Evolutionary conservation across 2,329 filamentous ascomycete genomes (phyloP).

Genomic region (Calonectria pauciramosa): DNA sequence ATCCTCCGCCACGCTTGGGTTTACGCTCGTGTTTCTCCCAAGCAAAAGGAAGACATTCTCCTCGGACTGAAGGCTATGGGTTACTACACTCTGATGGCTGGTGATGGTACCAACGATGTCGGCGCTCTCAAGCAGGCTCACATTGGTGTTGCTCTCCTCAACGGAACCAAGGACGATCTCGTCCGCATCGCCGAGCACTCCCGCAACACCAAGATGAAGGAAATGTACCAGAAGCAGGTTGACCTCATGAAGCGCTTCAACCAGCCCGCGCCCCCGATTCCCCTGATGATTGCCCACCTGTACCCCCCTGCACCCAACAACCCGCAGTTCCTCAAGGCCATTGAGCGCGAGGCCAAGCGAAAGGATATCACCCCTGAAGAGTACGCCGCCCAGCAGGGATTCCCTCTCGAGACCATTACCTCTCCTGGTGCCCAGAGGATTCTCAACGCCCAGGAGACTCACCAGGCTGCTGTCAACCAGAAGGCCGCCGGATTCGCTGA

Average conservation of each 20-base stretch:
- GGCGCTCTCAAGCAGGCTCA: slow-evolving; percentile 98
- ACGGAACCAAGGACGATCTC: slow-evolving; percentile 92
- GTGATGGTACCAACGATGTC: slow-evolving; percentile 98
- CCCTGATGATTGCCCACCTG: slow-evolving; percentile 91
- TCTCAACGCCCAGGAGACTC: slow-evolving; percentile 55
- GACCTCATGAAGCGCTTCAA: slow-evolving; percentile 95
- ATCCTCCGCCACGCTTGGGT: slow-evolving; percentile 95
- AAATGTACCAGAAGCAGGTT: slow-evolving; percentile 97
- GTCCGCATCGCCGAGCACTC: slow-evolving; percentile 93
- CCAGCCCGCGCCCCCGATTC: slow-evolving; percentile 91
- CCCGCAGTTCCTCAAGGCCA: slow-evolving; percentile 93
- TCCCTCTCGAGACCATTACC: slow-evolving; percentile 73
- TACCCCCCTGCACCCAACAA: slow-evolving; percentile 93
- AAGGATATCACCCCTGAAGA: slow-evolving; percentile 78
- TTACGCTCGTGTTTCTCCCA: slow-evolving; percentile 96
- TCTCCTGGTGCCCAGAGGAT: slow-evolving; percentile 75
- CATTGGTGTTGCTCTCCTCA: slow-evolving; percentile 94
- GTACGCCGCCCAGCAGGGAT: slow-evolving; percentile 66
- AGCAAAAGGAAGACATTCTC: slow-evolving; percentile 99
- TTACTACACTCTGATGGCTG: slow-evolving; percentile 98
- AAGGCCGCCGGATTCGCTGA: slow-evolving; percentile 87
- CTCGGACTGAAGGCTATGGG: slow-evolving; percentile 95
- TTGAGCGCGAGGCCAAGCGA: slow-evolving; percentile 85
- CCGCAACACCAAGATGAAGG: slow-evolving; percentile 97
- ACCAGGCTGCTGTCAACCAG: slow-evolving; percentile 73